Percentiles rank a stretch among this genome's conserved stretches.
These are phyloP conservation scores for Mrakia blollopis DNA, from an alignment of 768 basidiomycete species.

Conservation along the genomic window DNA sequence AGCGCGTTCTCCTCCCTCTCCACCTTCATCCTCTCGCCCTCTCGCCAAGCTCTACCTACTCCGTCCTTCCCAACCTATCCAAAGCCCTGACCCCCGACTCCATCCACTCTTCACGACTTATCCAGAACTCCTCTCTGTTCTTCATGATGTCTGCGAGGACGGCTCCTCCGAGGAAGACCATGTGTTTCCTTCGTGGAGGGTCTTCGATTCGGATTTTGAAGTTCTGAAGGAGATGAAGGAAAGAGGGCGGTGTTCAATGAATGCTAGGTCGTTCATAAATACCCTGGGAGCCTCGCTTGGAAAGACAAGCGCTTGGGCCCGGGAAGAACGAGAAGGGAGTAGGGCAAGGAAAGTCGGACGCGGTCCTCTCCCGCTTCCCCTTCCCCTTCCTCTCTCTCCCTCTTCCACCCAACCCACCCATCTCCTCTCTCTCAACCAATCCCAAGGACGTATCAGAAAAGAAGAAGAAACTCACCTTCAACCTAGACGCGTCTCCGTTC, in stretches of 20 bases:
- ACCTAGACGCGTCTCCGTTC: slow-evolving; percentile 68
- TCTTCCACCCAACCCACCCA: too few relatives aligned
- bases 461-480: slow-evolving; percentile 79
- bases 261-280: not conserved
- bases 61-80: not conserved
- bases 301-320: too few relatives aligned
- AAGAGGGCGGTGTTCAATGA: not conserved
- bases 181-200: slow-evolving; percentile 94
- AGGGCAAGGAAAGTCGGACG: too few relatives aligned
- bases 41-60: not conserved
- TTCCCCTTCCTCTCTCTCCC: not conserved
- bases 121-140: slow-evolving; percentile 88
- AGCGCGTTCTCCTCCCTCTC: too few relatives aligned
- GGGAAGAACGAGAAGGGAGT: not conserved
- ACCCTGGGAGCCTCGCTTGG: too few relatives aligned
- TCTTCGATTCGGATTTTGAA: slow-evolving; percentile 99
- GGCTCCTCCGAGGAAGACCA: slow-evolving; percentile 99
- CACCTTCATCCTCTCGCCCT: too few relatives aligned
- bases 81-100: slow-evolving; percentile 58
- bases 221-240: slow-evolving; percentile 59
- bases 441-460: too few relatives aligned
- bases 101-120: slow-evolving; percentile 87
- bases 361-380: too few relatives aligned
- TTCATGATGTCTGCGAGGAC: slow-evolving; percentile 99
- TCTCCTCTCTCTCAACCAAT: too few relatives aligned